Conservation (phyloP, 2,329 filamentous ascomycete species). For the Nannizzia gypsea region DNA sequence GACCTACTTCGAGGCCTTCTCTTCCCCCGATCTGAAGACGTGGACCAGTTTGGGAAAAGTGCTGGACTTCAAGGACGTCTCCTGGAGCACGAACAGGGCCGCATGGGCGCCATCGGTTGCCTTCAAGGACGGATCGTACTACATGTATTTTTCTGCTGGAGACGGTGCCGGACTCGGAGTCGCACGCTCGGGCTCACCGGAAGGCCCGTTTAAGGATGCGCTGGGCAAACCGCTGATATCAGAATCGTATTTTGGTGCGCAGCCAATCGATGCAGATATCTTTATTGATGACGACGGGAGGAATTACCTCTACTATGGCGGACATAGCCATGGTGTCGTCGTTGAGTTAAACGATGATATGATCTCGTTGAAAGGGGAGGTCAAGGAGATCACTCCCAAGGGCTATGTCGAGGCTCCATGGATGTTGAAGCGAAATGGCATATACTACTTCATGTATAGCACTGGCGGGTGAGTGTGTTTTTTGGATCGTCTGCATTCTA, state of each 20-base stretch:
- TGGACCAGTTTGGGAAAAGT: slow-evolving; percentile 40
- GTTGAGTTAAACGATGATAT: slow-evolving; percentile 36
- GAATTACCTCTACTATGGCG: slow-evolving; percentile 37
- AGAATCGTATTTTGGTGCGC: slow-evolving; percentile 36
- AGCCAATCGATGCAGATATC: slow-evolving; percentile 39
- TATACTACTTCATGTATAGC: slow-evolving; percentile 38
- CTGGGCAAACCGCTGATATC: slow-evolving; percentile 34
- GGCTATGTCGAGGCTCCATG: slow-evolving; percentile 37
- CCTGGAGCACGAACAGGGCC: slow-evolving; percentile 36
- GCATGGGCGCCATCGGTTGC: slow-evolving; percentile 41
- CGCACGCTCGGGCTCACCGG: slow-evolving; percentile 26
- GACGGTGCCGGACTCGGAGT: slow-evolving; percentile 38
- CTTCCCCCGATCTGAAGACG: slow-evolving; percentile 37
- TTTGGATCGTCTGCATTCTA: not conserved
- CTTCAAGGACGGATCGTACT: slow-evolving; percentile 36
- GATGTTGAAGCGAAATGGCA: slow-evolving; percentile 34
- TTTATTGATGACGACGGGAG: slow-evolving; percentile 34
- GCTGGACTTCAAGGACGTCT: slow-evolving; percentile 29
- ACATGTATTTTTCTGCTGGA: slow-evolving; percentile 42
- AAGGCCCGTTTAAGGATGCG: slow-evolving; percentile 34
- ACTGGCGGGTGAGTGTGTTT: slow-evolving; percentile 26
- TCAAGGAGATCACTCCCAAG: slow-evolving; percentile 37
- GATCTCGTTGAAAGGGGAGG: slow-evolving; percentile 35
- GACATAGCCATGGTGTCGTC: slow-evolving; percentile 34
- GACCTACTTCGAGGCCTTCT: slow-evolving; percentile 42